These are phyloP conservation scores for Carpinus fangiana DNA, from an alignment of 306 rosid genomes.

Conservation along the genomic window DNA sequence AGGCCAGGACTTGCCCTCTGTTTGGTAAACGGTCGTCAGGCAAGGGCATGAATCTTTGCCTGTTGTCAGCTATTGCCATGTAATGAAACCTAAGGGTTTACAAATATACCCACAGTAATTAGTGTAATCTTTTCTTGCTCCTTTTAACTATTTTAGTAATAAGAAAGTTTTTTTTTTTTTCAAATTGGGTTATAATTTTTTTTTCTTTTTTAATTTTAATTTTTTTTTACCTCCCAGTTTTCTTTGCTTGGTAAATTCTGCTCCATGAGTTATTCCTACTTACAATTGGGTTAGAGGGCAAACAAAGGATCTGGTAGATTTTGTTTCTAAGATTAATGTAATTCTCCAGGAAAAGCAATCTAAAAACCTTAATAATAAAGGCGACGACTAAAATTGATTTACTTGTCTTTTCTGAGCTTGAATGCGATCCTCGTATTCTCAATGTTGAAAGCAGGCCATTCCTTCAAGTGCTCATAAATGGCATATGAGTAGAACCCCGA, in stretches of 20 bases:
- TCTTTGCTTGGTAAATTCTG: background rate
- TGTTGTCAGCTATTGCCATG: constrained; percentile 61
- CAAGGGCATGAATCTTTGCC: constrained; percentile 81
- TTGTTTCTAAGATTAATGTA: too few species aligned
- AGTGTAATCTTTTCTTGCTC: too few species aligned
- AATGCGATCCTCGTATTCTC: constrained; percentile 78
- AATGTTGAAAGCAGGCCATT: constrained; percentile 80
- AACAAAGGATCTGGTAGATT: background rate
- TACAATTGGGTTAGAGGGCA: background rate
- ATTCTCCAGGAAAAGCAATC: background rate
- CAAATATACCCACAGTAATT: too few species aligned
- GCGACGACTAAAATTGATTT: background rate
- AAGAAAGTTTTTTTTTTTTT: too few species aligned
- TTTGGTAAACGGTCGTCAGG: constrained; percentile 54
- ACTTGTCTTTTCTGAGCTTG: constrained; percentile 82
- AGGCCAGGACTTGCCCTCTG: constrained; percentile 55
- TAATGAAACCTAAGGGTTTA: constrained; percentile 52
- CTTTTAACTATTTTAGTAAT: too few species aligned
- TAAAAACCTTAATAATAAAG: background rate
- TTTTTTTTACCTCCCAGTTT: background rate
- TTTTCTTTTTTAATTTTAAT: too few species aligned
- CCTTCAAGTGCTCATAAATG: constrained; percentile 70
- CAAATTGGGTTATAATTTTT: too few species aligned
- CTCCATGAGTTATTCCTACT: background rate
- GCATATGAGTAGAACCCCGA: constrained; percentile 88